Conservation (phyloP, 2,329 filamentous ascomycete species). For the Diaporthe aspalathi region DNA sequence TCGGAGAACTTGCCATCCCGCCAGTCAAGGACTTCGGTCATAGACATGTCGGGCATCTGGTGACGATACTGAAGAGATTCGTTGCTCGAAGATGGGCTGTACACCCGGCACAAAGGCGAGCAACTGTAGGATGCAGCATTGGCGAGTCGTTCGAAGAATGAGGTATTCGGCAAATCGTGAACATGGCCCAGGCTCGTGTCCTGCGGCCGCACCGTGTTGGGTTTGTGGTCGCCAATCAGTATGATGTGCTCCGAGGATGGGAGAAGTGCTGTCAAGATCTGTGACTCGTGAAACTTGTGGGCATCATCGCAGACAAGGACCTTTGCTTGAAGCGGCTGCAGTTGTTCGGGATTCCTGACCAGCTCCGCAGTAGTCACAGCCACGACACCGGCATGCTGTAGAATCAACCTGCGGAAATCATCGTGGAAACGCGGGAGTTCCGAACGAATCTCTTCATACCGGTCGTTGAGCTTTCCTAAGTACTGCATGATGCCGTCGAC, state of each 20-base stretch:
- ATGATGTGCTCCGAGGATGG: constrained; percentile 71
- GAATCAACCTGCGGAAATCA: constrained; percentile 52
- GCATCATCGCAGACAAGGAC: constrained; percentile 76
- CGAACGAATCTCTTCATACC: constrained; percentile 28
- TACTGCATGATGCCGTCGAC: constrained; percentile 38
- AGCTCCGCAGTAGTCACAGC: constrained; percentile 71
- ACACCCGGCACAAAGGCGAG: too few species aligned
- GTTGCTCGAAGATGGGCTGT: constrained; percentile 49
- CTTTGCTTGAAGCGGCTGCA: constrained; percentile 63
- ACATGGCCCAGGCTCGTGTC: constrained; percentile 59
- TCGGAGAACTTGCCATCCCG: constrained; percentile 45
- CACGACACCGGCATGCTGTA: constrained; percentile 59
- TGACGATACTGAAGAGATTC: constrained; percentile 59
- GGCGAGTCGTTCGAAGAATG: constrained; percentile 69
- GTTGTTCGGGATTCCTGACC: constrained; percentile 60
- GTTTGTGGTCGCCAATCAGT: constrained; percentile 72
- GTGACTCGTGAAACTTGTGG: constrained; percentile 74
- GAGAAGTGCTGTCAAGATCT: constrained; percentile 69
- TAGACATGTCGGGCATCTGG: constrained; percentile 69
- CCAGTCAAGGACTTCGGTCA: constrained; percentile 71
- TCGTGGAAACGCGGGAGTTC: constrained; percentile 18
- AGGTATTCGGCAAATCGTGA: constrained; percentile 67
- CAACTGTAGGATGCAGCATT: background rate
- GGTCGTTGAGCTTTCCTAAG: constrained; percentile 28
- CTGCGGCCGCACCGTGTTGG: constrained; percentile 65